A percentile compares a stretch with the other conserved stretches of the same genome.
Evolutionary conservation across 306 rosid genomes (phyloP).

Genomic region (Vicia faba): DNA sequence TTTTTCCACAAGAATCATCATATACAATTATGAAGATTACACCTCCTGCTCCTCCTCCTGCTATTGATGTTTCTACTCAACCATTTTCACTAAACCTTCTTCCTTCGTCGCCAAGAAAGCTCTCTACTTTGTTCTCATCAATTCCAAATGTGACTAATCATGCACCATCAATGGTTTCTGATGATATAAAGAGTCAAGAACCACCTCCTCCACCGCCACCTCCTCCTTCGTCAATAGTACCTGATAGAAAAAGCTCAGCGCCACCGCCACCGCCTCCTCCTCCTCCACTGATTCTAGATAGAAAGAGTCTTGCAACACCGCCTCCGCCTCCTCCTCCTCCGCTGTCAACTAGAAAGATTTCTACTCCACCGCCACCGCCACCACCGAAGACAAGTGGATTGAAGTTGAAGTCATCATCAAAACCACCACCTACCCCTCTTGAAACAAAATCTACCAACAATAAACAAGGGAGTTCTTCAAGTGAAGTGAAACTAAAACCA

Average conservation of each 20-base stretch:
- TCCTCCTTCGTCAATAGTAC: constrained; percentile 31
- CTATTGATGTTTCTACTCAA: constrained; percentile 9
- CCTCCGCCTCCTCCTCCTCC: constrained; percentile 40
- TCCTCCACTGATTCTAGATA: constrained; percentile 33
- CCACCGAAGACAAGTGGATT: constrained; percentile 49
- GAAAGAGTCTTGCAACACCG: constrained; percentile 16
- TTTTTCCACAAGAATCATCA: constrained; percentile 41
- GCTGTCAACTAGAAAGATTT: constrained; percentile 31
- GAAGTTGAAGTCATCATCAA: constrained; percentile 51
- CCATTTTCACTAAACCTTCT: constrained; percentile 41
- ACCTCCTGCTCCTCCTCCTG: constrained; percentile 44
- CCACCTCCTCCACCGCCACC: constrained; percentile 7
- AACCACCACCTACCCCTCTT: constrained; percentile 52
- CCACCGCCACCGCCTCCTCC: constrained; percentile 43
- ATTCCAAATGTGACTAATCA: constrained; percentile 1
- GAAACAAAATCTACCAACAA: constrained; percentile 11
- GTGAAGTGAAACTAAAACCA: constrained; percentile 72
- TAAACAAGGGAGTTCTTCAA: constrained; percentile 41
- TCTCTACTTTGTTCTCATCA: constrained; percentile 48
- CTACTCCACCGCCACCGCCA: constrained; percentile 43
- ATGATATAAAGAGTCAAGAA: constrained; percentile 18
- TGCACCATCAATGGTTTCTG: constrained; percentile 24
- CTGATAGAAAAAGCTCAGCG: neutral
- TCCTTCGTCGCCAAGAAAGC: constrained; percentile 37
- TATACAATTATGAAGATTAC: constrained; percentile 41